Evolutionary conservation across 208 protist species (phyloP).

Genomic region (Acanthamoeba castellanii): DNA sequence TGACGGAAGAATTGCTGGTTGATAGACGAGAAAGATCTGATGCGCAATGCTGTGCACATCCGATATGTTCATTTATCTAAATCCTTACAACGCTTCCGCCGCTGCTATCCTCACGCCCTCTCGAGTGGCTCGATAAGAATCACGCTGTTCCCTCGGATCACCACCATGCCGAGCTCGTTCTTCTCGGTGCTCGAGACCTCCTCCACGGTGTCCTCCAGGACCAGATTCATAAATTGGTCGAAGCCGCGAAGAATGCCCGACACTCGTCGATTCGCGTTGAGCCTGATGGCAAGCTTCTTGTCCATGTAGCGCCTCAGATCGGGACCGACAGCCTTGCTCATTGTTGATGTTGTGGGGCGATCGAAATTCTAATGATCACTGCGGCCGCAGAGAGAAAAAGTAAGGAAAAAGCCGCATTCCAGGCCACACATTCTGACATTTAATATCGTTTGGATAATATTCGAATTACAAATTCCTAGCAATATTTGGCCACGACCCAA

Average conservation of each 20-base stretch:
- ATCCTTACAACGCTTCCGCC: too few species aligned
- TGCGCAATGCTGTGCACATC: too few species aligned
- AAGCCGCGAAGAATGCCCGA: constrained; percentile 96
- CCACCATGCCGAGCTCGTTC: constrained; percentile 93
- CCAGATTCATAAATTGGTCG: constrained; percentile 98
- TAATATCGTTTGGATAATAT: too few species aligned
- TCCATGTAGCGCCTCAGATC: constrained; percentile 95
- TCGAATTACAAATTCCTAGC: too few species aligned
- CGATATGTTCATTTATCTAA: too few species aligned
- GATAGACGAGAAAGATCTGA: too few species aligned
- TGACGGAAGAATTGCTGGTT: too few species aligned
- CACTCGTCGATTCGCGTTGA: constrained; percentile 96
- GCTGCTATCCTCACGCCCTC: neutral
- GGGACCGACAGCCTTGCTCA: constrained; percentile 54
- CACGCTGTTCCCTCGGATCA: constrained; percentile 84
- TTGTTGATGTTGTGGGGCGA: neutral
- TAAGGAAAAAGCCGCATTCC: neutral
- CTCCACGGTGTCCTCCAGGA: constrained; percentile 97
- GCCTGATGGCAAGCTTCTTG: constrained; percentile 92
- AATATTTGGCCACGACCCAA: too few species aligned
- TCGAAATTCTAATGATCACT: neutral
- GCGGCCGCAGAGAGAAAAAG: neutral
- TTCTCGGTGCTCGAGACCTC: constrained; percentile 89
- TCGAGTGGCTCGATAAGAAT: constrained; percentile 81
- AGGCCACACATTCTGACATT: too few species aligned